Conservation (phyloP, 805 yeast genomes). For the Tetrapisispora phaffii region DNA sequence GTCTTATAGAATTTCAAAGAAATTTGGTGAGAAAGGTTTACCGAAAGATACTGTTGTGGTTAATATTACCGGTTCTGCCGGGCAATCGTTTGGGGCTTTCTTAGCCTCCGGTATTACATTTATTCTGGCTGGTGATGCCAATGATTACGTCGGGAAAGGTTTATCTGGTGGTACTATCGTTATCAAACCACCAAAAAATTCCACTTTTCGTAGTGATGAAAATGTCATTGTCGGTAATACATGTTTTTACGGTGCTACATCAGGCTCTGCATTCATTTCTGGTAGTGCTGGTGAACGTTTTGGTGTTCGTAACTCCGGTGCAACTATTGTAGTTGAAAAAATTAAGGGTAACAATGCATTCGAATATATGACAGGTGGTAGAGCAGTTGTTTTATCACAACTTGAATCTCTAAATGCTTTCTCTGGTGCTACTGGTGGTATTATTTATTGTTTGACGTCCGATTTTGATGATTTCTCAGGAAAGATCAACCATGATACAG, state of each 20-base stretch:
- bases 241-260: slow-evolving; percentile 94
- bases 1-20: slow-evolving; percentile 87
- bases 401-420: slow-evolving; percentile 81
- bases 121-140: slow-evolving; percentile 93
- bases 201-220: slow-evolving; percentile 86
- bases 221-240: slow-evolving; percentile 96
- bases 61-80: slow-evolving; percentile 85
- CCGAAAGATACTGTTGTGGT: slow-evolving; percentile 96
- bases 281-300: slow-evolving; percentile 98
- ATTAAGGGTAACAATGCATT: slow-evolving; percentile 94
- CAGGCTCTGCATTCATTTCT: slow-evolving; percentile 86
- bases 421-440: slow-evolving; percentile 99
- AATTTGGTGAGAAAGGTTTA: slow-evolving; percentile 83
- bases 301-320: slow-evolving; percentile 98
- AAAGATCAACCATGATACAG: slow-evolving; percentile 71
- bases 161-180: slow-evolving; percentile 89
- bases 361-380: slow-evolving; percentile 99
- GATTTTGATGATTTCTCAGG: slow-evolving; percentile 76
- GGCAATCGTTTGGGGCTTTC: slow-evolving; percentile 98
- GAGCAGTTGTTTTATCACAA: slow-evolving; percentile 84
- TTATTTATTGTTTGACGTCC: slow-evolving; percentile 90
- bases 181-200: slow-evolving; percentile 81
- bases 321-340: slow-evolving; percentile 92
- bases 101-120: slow-evolving; percentile 92
- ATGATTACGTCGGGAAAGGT: slow-evolving; percentile 97